Base-by-base conservation (phyloP, 2,329 filamentous ascomycete species). In the Fusarium chuoi region DNA sequence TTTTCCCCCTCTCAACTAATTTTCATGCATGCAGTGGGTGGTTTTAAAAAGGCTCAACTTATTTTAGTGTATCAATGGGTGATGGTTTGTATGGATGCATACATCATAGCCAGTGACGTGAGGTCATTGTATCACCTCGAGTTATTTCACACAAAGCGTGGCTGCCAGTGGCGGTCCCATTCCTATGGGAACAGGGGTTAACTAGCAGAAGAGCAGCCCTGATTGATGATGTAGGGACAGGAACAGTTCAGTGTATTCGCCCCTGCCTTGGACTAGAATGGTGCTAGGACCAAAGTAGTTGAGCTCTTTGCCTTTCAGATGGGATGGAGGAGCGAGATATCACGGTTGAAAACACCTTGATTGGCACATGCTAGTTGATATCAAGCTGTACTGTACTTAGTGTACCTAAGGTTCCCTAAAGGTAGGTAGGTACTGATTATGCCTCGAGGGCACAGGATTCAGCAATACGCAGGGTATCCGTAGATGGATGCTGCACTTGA, bases 231-330 rank as follows among this genome's bases (percentile, higher is more conserved):
- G 67, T 65, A 60, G 36, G 17, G 39, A 48, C 24, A 58, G 62
- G 46, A 56, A 65, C 61, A 51, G 60, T 65, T 44, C 46, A 44
- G 35, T 39, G 45, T 55, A 48, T 70, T 70, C 52, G 67, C 67
- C 67, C 60, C 66, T 70, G 67, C 67, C 67, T 70, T 70, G 65
- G 42, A 60, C 44, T 35, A 49, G 66, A 39, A 70, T 24, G n/a
- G 45, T 64, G 30, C 67, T 70, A 70, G 38, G 67, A 70, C 67
- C 20, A 70, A 70, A 69, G 65, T 58, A 70, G 66, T 44, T 30
- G 49, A 56, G 33, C 38, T 45, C 36, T 18, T 33, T 33, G 33
- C 33, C 33, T 33, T 57, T 35, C 7, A 28, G 30, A 48, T 58
- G 55, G 55, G 30, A 36, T 58, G 24, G 55, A 49, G 41, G 39